phyloP scores from a whole-genome alignment of 768 basidiomycete genomes.

The Mycena metata region DNA sequence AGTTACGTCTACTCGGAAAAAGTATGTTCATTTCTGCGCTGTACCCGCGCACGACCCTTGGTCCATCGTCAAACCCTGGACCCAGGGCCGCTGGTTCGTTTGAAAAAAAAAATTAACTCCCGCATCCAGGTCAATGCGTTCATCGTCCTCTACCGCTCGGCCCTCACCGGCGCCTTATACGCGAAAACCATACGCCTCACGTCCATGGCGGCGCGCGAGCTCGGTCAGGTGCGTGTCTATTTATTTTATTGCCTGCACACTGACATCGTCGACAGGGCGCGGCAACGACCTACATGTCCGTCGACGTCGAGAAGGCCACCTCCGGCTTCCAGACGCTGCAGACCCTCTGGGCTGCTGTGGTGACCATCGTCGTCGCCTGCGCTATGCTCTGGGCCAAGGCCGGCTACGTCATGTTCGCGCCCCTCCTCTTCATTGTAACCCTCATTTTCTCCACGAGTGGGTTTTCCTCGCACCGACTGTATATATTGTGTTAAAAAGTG shows the following conservation, averaged over 20 bases:
- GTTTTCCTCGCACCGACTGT: background rate
- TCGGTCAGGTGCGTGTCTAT: constrained; percentile 12
- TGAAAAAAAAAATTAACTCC: no score
- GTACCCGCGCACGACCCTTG: no score
- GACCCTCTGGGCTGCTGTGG: constrained; percentile 21
- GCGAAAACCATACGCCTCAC: constrained; percentile 21
- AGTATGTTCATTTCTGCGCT: background rate
- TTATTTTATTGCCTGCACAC: background rate
- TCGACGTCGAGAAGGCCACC: constrained; percentile 27
- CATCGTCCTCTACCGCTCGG: constrained; percentile 28
- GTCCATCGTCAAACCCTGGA: no score
- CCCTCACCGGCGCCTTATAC: constrained; percentile 28
- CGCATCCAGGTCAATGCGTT: constrained; percentile 22
- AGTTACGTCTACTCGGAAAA: constrained; percentile 20
- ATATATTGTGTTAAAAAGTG: background rate
- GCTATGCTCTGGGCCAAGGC: constrained; percentile 24
- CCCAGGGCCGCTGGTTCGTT: no score
- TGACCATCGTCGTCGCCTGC: constrained; percentile 24
- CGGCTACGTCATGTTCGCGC: constrained; percentile 23
- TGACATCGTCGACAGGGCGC: constrained; percentile 11
- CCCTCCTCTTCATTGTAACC: constrained; percentile 13
- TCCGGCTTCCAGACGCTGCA: constrained; percentile 17
- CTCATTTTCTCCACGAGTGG: constrained; percentile 8
- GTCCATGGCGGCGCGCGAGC: constrained; percentile 27
- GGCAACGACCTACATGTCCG: constrained; percentile 30